Conservation (phyloP, 305 asterid genomes). For the Solanum hybrid region DNA sequence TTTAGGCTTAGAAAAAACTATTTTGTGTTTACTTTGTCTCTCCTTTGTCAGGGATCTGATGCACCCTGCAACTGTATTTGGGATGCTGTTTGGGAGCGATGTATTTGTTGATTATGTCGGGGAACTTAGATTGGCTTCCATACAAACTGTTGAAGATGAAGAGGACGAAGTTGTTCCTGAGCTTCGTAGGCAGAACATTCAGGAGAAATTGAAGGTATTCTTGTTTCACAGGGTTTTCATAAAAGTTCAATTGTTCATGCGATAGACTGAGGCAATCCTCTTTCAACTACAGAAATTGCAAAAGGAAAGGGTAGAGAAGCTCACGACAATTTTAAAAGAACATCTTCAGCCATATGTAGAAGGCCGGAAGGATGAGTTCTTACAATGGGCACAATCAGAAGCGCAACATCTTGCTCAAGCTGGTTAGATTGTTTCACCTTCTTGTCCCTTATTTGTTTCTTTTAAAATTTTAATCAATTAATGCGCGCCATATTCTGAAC, state of each 20-base stretch:
- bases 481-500: background rate
- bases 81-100: conserved; percentile 76
- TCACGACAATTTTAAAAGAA: conserved; percentile 38
- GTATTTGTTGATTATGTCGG: conserved; percentile 67
- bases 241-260: background rate
- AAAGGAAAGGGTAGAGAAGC: conserved; percentile 72
- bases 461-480: background rate
- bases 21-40: background rate
- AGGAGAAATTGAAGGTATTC: conserved; percentile 64
- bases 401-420: conserved; percentile 64
- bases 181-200: conserved; percentile 45
- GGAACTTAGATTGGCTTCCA: conserved; percentile 58
- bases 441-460: background rate
- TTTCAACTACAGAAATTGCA: conserved; percentile 41
- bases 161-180: conserved; percentile 38
- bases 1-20: background rate
- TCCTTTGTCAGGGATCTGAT: conserved; percentile 42
- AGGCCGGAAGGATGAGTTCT: conserved; percentile 51
- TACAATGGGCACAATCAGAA: conserved; percentile 54
- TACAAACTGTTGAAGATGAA: conserved; percentile 50
- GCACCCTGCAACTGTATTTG: conserved; percentile 80
- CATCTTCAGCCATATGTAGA: conserved; percentile 58
- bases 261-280: conserved; percentile 11
- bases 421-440: conserved; percentile 23
- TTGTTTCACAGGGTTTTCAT: background rate